These are phyloP conservation scores for Penicillium simplicissimum DNA, from an alignment of 495 filamentous ascomycete genomes.

Conservation along the genomic window DNA sequence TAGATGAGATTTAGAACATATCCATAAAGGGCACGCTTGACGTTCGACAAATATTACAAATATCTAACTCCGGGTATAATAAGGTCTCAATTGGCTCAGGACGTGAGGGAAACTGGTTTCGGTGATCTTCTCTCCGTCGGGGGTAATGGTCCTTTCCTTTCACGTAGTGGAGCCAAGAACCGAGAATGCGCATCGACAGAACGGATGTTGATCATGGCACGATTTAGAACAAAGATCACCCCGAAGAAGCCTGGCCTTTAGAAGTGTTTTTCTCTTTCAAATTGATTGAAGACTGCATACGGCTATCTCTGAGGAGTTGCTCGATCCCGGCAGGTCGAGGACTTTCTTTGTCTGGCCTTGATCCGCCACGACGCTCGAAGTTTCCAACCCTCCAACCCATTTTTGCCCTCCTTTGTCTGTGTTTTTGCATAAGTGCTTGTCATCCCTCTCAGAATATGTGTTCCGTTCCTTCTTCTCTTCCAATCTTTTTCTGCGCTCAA, in stretches of 20 bases:
- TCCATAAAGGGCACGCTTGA: too few species aligned
- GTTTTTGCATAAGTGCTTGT: background rate
- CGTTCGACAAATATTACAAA: too few species aligned
- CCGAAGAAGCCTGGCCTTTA: background rate
- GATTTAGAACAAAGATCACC: background rate
- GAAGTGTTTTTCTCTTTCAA: background rate
- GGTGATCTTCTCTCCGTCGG: background rate
- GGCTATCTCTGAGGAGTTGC: background rate
- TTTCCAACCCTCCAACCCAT: background rate
- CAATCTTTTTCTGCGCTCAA: background rate
- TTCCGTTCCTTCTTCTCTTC: background rate
- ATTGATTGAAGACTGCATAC: background rate
- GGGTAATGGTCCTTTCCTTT: background rate
- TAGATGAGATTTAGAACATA: too few species aligned
- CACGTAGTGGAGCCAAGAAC: background rate
- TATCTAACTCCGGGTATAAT: too few species aligned
- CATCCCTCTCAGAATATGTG: background rate
- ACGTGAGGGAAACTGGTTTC: background rate
- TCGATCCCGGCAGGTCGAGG: background rate
- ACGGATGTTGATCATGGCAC: background rate
- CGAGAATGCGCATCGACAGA: background rate
- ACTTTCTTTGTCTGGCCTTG: background rate
- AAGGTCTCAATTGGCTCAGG: too few species aligned
- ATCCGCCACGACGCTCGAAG: background rate
- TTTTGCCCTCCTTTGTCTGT: background rate